phyloP scores from a whole-genome alignment of 2,329 filamentous ascomycete genomes.

The Cryphonectria parasitica region DNA sequence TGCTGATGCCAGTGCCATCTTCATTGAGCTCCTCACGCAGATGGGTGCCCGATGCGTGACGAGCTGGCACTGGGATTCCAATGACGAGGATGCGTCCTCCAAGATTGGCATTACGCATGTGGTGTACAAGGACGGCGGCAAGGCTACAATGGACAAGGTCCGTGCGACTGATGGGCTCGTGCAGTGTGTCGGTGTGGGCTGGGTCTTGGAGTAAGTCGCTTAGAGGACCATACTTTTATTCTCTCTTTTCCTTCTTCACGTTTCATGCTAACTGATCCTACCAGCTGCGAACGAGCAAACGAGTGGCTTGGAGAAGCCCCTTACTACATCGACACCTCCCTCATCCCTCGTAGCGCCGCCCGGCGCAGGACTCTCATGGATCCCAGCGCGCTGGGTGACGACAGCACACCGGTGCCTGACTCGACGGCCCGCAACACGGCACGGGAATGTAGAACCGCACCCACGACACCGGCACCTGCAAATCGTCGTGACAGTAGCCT shows the following conservation, averaged over 20 bases:
- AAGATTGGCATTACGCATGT: slow-evolving; percentile 84
- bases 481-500: slow-evolving; percentile 58
- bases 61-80: slow-evolving; percentile 74
- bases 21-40: slow-evolving; percentile 75
- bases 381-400: slow-evolving; percentile 71
- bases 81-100: slow-evolving; percentile 39
- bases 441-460: slow-evolving; percentile 45
- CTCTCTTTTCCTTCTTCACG: background rate
- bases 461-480: slow-evolving; percentile 48
- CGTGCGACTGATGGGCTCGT: slow-evolving; percentile 73
- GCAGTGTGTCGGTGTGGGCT: slow-evolving; percentile 83
- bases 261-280: slow-evolving; percentile 35
- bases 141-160: slow-evolving; percentile 80
- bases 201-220: slow-evolving; percentile 79
- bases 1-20: slow-evolving; percentile 78
- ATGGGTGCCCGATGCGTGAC: slow-evolving; percentile 83
- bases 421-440: slow-evolving; percentile 34
- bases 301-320: slow-evolving; percentile 74
- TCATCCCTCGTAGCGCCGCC: slow-evolving; percentile 70
- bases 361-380: slow-evolving; percentile 83
- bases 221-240: background rate
- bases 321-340: slow-evolving; percentile 70
- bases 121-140: slow-evolving; percentile 85
- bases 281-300: slow-evolving; percentile 74
- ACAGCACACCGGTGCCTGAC: slow-evolving; percentile 63